phyloP scores from a whole-genome alignment of 257 asterid species.

The Solanum bulbocastanum region DNA sequence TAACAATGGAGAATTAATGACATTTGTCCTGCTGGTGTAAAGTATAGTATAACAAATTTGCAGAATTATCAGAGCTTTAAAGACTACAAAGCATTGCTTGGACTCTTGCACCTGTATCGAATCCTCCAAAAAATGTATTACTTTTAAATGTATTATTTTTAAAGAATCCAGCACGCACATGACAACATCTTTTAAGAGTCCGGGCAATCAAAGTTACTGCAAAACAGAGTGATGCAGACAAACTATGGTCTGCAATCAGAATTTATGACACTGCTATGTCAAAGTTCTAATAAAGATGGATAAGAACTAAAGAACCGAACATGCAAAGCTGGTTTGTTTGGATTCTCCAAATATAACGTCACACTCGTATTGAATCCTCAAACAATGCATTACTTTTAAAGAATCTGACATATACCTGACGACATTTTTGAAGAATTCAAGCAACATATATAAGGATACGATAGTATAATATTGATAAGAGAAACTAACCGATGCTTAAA shows the following conservation, averaged over 20 bases:
- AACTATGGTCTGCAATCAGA: not conserved
- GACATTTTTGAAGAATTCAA: not conserved
- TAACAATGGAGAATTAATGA: not conserved
- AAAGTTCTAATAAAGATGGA: not conserved
- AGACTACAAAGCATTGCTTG: not conserved
- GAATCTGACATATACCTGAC: too few species aligned
- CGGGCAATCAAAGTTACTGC: not conserved
- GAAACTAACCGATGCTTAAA: not conserved
- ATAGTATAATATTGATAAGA: too few species aligned
- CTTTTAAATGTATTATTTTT: too few species aligned
- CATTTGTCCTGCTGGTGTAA: not conserved
- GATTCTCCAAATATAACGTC: not conserved
- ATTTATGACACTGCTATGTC: not conserved
- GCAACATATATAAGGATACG: not conserved
- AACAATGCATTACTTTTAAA: not conserved
- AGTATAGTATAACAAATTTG: not conserved
- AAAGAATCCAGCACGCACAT: not conserved
- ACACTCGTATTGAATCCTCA: not conserved
- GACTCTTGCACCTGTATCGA: not conserved
- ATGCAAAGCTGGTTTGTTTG: not conserved
- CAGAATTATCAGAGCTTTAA: not conserved
- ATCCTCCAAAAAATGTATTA: not conserved
- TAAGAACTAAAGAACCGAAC: not conserved
- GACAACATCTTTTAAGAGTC: not conserved
- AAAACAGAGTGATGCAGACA: not conserved